Evolutionary conservation across 1,139 yeast genomes (phyloP).

Genomic region (Scheffersomyces insectosa): DNA sequence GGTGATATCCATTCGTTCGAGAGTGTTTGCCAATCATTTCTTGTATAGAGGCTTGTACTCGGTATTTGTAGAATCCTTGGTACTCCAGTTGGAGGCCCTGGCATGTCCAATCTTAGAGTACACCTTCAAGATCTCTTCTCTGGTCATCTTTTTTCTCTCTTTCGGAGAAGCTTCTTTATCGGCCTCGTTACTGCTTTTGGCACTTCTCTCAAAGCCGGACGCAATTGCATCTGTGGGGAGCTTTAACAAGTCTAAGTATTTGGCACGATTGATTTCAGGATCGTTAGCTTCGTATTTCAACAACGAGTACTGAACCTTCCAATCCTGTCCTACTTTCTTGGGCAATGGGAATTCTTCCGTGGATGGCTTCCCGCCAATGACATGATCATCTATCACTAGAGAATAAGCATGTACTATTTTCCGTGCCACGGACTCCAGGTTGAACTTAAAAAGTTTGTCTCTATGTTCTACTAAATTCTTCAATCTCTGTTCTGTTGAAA

Average conservation of each 20-base stretch:
- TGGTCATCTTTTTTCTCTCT: slow-evolving; percentile 3
- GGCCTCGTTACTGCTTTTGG: background rate
- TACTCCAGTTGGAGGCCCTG: slow-evolving; percentile 26
- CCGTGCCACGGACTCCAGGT: slow-evolving; percentile 8
- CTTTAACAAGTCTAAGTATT: slow-evolving; percentile 10
- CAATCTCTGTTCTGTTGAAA: slow-evolving; percentile 14
- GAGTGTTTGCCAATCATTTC: background rate
- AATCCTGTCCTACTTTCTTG: slow-evolving; percentile 12
- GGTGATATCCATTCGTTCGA: background rate
- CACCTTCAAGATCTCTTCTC: slow-evolving; percentile 19
- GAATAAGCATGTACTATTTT: slow-evolving; percentile 10
- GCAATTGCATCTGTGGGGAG: slow-evolving; percentile 11
- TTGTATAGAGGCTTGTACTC: slow-evolving; percentile 16
- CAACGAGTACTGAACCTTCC: slow-evolving; percentile 10
- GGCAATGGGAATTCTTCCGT: slow-evolving; percentile 7
- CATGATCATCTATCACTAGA: slow-evolving; percentile 11
- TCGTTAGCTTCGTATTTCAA: slow-evolving; percentile 1
- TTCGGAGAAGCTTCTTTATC: background rate
- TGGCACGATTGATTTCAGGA: slow-evolving; percentile 3
- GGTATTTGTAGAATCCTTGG: slow-evolving; percentile 21
- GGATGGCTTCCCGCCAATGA: slow-evolving; percentile 10
- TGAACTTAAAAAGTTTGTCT: slow-evolving; percentile 16
- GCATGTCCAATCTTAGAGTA: slow-evolving; percentile 31
- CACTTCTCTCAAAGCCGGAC: slow-evolving; percentile 4
- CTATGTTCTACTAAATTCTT: slow-evolving; percentile 17